Conservation (phyloP, 148 eudicot species). For the Fagopyrum esculentum region DNA sequence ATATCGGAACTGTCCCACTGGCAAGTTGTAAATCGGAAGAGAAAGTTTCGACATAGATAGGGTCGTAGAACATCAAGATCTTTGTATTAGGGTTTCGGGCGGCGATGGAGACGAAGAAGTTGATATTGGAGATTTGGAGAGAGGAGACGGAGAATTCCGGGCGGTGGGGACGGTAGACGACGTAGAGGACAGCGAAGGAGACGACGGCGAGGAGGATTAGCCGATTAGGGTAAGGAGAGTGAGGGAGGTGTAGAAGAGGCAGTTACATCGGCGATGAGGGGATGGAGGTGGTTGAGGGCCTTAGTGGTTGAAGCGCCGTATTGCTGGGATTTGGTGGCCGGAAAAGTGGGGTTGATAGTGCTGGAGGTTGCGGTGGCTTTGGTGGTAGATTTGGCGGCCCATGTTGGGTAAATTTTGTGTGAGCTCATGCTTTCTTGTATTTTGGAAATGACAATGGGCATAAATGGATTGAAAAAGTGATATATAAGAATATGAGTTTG, state of each 20-base stretch:
- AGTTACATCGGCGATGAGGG: constrained; percentile 34
- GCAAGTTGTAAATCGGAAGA: neutral
- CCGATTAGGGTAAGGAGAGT: constrained; percentile 32
- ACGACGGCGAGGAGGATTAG: constrained; percentile 43
- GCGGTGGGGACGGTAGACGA: constrained; percentile 51
- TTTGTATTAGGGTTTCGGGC: neutral
- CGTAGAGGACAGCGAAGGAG: constrained; percentile 34
- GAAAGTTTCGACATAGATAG: neutral
- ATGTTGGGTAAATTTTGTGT: constrained; percentile 10
- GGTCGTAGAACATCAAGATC: neutral
- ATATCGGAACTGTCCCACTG: neutral
- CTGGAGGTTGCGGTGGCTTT: constrained; percentile 14
- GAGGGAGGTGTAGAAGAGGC: constrained; percentile 36
- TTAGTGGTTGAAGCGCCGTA: constrained; percentile 36
- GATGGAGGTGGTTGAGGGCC: constrained; percentile 35
- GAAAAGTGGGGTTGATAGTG: constrained; percentile 20
- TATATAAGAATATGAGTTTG: neutral
- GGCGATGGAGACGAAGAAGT: neutral
- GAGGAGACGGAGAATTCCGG: constrained; percentile 47
- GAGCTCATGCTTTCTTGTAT: neutral
- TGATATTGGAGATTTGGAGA: constrained; percentile 25
- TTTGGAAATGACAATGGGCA: too few relatives aligned
- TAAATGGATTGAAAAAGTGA: neutral
- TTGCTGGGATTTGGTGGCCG: constrained; percentile 39
- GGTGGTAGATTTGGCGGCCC: constrained; percentile 10